These are phyloP conservation scores for Penicillium goetzii DNA, from an alignment of 495 filamentous ascomycete genomes.

Conservation along the genomic window DNA sequence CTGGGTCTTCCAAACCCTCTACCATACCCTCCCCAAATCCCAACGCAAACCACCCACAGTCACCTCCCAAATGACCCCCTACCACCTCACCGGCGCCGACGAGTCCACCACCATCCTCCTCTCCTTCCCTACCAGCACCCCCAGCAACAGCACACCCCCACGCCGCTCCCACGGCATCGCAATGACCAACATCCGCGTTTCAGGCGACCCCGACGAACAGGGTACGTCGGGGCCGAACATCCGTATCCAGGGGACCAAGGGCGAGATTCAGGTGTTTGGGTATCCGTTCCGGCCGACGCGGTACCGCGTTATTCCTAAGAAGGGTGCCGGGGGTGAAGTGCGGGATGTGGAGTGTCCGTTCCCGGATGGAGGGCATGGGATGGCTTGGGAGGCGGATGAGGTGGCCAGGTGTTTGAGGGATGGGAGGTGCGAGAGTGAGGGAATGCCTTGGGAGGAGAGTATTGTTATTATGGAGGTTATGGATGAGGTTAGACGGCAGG, in stretches of 20 bases:
- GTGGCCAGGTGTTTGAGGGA: constrained; percentile 80
- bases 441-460: constrained; percentile 78
- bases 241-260: constrained; percentile 82
- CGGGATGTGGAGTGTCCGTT: constrained; percentile 67
- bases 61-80: constrained; percentile 70
- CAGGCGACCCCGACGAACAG: constrained; percentile 66
- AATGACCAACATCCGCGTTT: constrained; percentile 72
- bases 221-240: constrained; percentile 67
- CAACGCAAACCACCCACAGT: constrained; percentile 59
- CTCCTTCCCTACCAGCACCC: constrained; percentile 69
- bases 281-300: constrained; percentile 70
- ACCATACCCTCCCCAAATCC: constrained; percentile 69
- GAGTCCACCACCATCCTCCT: constrained; percentile 80
- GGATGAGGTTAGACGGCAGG: constrained; percentile 84
- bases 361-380: constrained; percentile 73
- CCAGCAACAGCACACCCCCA: constrained; percentile 40
- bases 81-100: constrained; percentile 79
- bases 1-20: constrained; percentile 92
- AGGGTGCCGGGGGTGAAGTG: constrained; percentile 40
- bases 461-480: constrained; percentile 91
- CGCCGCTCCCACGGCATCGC: constrained; percentile 70
- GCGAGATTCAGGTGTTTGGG: constrained; percentile 83
- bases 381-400: constrained; percentile 97
- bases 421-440: constrained; percentile 77
- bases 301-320: constrained; percentile 59